These are phyloP conservation scores for Tulasnella calospora DNA, from an alignment of 768 basidiomycete genomes.

Conservation along the genomic window DNA sequence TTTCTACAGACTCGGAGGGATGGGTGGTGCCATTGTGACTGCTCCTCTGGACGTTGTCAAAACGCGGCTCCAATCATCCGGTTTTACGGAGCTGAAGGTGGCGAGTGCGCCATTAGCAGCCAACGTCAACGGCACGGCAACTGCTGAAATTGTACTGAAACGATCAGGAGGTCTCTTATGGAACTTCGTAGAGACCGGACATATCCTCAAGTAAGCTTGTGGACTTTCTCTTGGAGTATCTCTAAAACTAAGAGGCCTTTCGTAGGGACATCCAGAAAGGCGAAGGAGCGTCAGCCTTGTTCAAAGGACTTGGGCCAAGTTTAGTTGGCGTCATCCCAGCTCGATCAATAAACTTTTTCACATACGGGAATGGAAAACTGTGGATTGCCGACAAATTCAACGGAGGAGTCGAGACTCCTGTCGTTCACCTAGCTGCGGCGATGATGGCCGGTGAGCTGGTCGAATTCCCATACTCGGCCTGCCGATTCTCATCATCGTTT, in stretches of 20 bases:
- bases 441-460: slow-evolving; percentile 52
- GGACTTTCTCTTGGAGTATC: background rate
- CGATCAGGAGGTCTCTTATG: slow-evolving; percentile 60
- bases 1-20: slow-evolving; percentile 76
- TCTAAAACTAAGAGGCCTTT: background rate
- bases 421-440: slow-evolving; percentile 81
- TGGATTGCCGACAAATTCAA: slow-evolving; percentile 81
- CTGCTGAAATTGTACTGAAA: slow-evolving; percentile 36
- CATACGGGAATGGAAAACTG: slow-evolving; percentile 94
- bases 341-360: slow-evolving; percentile 95
- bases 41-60: slow-evolving; percentile 98
- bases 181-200: slow-evolving; percentile 91
- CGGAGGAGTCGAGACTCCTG: slow-evolving; percentile 70
- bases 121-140: slow-evolving; percentile 38
- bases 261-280: slow-evolving; percentile 76
- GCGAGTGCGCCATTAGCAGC: slow-evolving; percentile 29
- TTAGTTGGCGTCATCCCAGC: slow-evolving; percentile 94
- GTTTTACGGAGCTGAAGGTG: slow-evolving; percentile 54
- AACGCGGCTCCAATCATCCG: slow-evolving; percentile 88
- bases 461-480: background rate
- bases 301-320: slow-evolving; percentile 91
- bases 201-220: slow-evolving; percentile 69
- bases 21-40: slow-evolving; percentile 95
- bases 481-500: background rate
- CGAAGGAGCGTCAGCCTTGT: slow-evolving; percentile 84